Evolutionary conservation across 805 yeast genomes (phyloP).

Genomic region (Blastobotrys parvus): DNA sequence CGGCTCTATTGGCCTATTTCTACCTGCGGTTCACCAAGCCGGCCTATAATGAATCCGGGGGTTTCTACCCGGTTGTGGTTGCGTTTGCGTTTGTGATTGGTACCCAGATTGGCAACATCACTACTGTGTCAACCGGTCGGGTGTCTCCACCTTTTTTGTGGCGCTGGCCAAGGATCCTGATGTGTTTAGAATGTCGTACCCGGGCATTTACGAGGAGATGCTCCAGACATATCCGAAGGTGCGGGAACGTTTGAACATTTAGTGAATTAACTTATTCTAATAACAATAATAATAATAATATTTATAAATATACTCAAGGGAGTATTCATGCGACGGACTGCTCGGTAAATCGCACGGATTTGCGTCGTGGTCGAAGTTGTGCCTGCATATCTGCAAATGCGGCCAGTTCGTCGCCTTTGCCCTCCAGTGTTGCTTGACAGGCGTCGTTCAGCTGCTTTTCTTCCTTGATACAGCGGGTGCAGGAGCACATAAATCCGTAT

Average conservation of each 20-base stretch:
- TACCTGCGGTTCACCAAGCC: constrained; percentile 64
- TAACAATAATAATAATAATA: constrained; percentile 2
- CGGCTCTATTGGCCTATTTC: constrained; percentile 53
- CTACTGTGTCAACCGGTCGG: constrained; percentile 68
- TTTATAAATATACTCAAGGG: neutral
- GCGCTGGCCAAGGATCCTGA: constrained; percentile 83
- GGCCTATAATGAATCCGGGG: constrained; percentile 49
- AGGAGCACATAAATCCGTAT: constrained; percentile 73
- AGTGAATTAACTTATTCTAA: neutral
- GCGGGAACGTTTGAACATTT: constrained; percentile 38
- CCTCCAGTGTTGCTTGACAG: constrained; percentile 8
- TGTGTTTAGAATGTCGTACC: constrained; percentile 63
- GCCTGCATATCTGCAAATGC: neutral
- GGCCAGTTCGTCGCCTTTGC: neutral
- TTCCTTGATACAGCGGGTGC: constrained; percentile 58
- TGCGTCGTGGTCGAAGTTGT: constrained; percentile 1
- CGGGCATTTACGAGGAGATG: constrained; percentile 55
- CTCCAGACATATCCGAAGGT: constrained; percentile 64
- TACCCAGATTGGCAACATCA: constrained; percentile 63
- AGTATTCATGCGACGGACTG: neutral
- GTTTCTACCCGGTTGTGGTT: constrained; percentile 60
- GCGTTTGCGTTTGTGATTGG: constrained; percentile 70
- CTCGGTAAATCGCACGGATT: constrained; percentile 12
- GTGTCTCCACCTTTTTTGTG: constrained; percentile 75
- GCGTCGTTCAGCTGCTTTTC: constrained; percentile 29